Evolutionary conservation across 441 rosid species (phyloP).

Genomic region (Euphorbia schlechtendalii): DNA sequence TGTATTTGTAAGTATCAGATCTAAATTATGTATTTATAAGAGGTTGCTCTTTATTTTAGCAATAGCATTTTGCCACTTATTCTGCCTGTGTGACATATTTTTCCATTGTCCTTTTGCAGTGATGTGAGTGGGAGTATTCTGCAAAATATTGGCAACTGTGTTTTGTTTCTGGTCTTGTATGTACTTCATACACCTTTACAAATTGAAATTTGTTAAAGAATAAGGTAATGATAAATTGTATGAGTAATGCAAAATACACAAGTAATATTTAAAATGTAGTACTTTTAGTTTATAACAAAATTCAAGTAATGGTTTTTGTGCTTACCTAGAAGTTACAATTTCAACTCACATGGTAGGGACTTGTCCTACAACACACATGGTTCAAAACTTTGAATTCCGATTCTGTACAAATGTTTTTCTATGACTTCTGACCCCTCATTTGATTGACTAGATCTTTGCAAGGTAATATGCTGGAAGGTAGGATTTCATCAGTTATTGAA

Average conservation of each 20-base stretch:
- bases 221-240: no score
- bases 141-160: slow-evolving; percentile 75
- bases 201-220: background rate
- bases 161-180: slow-evolving; percentile 95
- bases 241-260: no score
- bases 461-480: slow-evolving; percentile 78
- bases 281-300: no score
- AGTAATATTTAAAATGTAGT: background rate
- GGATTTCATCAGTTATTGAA: slow-evolving; percentile 86
- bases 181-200: slow-evolving; percentile 27
- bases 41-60: background rate
- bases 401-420: background rate
- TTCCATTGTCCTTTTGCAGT: slow-evolving; percentile 24
- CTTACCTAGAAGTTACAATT: no score
- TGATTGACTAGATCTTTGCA: slow-evolving; percentile 63
- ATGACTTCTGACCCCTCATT: slow-evolving; percentile 10
- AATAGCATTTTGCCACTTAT: background rate
- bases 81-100: no score
- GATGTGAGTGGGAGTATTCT: slow-evolving; percentile 90
- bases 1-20: slow-evolving; percentile 82
- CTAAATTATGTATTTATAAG: background rate
- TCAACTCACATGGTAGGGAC: no score
- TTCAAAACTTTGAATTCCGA: background rate
- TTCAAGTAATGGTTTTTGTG: slow-evolving; percentile 2
- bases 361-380: no score